Conservation (phyloP, 805 yeast species). For the Candida vaughaniae region DNA sequence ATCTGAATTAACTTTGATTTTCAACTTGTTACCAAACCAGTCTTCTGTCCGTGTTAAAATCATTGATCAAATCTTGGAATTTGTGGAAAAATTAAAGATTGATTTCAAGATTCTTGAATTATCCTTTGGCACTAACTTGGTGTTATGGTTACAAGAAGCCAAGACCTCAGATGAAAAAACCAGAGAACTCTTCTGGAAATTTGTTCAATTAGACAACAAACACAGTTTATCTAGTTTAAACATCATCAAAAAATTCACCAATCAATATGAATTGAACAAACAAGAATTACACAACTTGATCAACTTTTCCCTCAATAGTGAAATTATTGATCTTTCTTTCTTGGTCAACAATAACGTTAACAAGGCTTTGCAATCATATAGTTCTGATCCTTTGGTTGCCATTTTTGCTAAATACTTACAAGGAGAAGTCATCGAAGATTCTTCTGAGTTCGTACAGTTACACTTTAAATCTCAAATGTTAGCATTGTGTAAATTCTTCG, state of each 20-base stretch:
- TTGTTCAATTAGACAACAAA: constrained; percentile 33
- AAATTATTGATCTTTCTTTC: constrained; percentile 40
- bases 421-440: constrained; percentile 30
- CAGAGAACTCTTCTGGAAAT: constrained; percentile 35
- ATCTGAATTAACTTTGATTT: constrained; percentile 39
- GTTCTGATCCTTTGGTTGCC: constrained; percentile 25
- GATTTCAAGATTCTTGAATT: constrained; percentile 33
- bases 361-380: constrained; percentile 26
- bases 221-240: constrained; percentile 30
- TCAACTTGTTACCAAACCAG: constrained; percentile 39
- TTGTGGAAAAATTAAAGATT: constrained; percentile 27
- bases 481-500: constrained; percentile 40
- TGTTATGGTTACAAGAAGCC: constrained; percentile 33
- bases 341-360: constrained; percentile 42
- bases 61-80: constrained; percentile 30
- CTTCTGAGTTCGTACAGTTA: constrained; percentile 23
- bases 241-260: constrained; percentile 35
- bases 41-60: constrained; percentile 31
- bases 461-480: constrained; percentile 38
- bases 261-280: constrained; percentile 19
- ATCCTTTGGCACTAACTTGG: constrained; percentile 37
- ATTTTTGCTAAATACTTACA: constrained; percentile 33
- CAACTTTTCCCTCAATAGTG: constrained; percentile 35
- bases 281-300: constrained; percentile 28
- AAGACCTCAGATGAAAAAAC: constrained; percentile 29